Evolutionary conservation across 345 rosid genomes (phyloP).

Genomic region (Turnera subulata): DNA sequence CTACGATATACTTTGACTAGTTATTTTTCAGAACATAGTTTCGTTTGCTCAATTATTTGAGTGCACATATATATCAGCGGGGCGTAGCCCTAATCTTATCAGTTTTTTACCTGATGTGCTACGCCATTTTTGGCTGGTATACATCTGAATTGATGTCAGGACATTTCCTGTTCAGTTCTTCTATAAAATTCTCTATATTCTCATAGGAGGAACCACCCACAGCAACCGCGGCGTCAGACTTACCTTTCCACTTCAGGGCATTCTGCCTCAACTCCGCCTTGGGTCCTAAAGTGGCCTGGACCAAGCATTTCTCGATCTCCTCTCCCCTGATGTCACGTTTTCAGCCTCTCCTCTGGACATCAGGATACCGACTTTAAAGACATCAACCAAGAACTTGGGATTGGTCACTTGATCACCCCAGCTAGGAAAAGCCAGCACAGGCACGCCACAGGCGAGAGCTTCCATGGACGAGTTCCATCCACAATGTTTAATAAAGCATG

Average conservation of each 20-base stretch:
- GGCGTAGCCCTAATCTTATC: too few species aligned
- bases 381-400: constrained; percentile 61
- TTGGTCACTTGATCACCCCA: constrained; percentile 90
- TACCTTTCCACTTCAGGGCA: constrained; percentile 63
- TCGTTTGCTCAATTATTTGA: too few species aligned
- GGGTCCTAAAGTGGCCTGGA: constrained; percentile 48
- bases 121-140: too few species aligned
- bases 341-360: constrained; percentile 66
- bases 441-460: constrained; percentile 58
- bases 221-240: constrained; percentile 65
- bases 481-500: constrained; percentile 76
- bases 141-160: not conserved
- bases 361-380: constrained; percentile 57
- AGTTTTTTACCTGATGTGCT: too few species aligned
- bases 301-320: constrained; percentile 60
- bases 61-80: too few species aligned
- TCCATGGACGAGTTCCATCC: constrained; percentile 95
- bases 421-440: constrained; percentile 64
- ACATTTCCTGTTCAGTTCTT: constrained; percentile 41
- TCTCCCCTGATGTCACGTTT: constrained; percentile 50
- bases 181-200: constrained; percentile 62
- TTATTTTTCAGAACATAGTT: constrained; percentile 9
- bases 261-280: constrained; percentile 57
- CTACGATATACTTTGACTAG: constrained; percentile 7
- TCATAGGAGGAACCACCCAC: constrained; percentile 69